Percentiles rank a stretch among this genome's conserved stretches.
Conservation (phyloP, 2,329 filamentous ascomycete species). For the Colletotrichum sidae region DNA sequence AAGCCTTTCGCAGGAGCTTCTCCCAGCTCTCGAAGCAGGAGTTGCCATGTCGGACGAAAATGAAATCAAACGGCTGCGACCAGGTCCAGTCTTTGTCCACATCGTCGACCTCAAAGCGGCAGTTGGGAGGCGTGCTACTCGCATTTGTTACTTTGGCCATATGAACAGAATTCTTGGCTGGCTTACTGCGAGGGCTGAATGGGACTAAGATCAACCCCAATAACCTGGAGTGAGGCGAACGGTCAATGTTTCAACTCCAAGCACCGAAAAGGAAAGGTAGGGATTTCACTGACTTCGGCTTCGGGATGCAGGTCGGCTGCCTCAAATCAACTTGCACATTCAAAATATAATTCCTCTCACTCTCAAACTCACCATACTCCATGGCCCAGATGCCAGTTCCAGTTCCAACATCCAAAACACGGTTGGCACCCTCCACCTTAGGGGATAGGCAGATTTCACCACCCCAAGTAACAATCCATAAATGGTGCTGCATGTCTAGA, state of each 20-base stretch:
- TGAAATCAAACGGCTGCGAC: conserved; percentile 47
- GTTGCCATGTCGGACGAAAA: conserved; percentile 48
- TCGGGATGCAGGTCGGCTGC: conserved; percentile 46
- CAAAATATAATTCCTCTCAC: no score
- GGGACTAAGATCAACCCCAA: not conserved
- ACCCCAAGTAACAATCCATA: conserved; percentile 47
- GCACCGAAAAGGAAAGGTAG: conserved; percentile 25
- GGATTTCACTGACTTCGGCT: conserved; percentile 25
- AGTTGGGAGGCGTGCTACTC: conserved; percentile 57
- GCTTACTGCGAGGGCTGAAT: not conserved
- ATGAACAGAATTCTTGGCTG: no score
- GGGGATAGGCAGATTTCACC: conserved; percentile 46
- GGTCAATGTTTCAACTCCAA: not conserved
- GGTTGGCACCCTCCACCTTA: conserved; percentile 35
- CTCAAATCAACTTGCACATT: not conserved
- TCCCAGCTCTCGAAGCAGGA: conserved; percentile 63
- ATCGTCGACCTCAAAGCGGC: conserved; percentile 56
- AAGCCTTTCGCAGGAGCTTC: conserved; percentile 60
- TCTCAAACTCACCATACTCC: conserved; percentile 30
- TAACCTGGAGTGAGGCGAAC: no score
- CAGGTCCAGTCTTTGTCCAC: conserved; percentile 49
- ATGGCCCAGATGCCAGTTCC: no score
- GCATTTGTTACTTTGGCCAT: no score
- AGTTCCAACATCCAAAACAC: conserved; percentile 38
- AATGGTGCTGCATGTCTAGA: conserved; percentile 52